Base-by-base conservation (phyloP, 257 asterid species). In the Salvia splendens region DNA sequence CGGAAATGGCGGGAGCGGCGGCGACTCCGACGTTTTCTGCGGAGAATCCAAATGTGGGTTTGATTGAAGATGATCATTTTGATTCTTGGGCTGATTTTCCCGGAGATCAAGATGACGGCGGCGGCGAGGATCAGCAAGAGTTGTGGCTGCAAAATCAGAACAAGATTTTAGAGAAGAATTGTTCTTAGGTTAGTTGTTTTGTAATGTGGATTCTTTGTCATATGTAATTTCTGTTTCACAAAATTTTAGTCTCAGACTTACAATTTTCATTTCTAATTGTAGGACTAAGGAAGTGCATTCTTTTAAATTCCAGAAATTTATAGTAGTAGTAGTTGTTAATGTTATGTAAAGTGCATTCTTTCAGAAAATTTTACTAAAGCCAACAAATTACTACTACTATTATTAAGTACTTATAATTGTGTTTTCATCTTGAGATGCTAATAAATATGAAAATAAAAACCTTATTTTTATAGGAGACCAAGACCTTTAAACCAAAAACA, bases 81-180 rank as follows among this genome's bases (percentile, higher is more conserved):
- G 82, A 68, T 42, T 12, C 42, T 10, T 68, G 67, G 12, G 50
- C 70, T 11, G 71, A 69, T 20, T 65, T 63, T 57, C 52, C 72
- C 16, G 75, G 73, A 11, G 88, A 66, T 32, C 63, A 71, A 24
- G 60, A 32, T 79, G 80, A 24, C 64, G 20, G 59, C 41, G 60
- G 72, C 66, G 65, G 68, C 30, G 28, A 10, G 76, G 77, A 79
- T 76, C 84, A 88, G 61, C 92, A 85, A 59, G 75, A 85, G 12
- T 11, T 82, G 81, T 87, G 96, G 96, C 74, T 89, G 79, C 91
- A 85, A 55, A 78, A 89, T 72, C 94, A 89, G 70, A 84, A 82
- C 77, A 89, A 84, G 84, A 89, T 87, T 55, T 75, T 87, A 63
- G 88, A 82, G 28, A 89, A 87, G 78, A 80, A 82, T 67, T 61